Evolutionary conservation across 257 asterid species (phyloP), one percentile per base, ranked within the genome.

Genomic region (Nyctanthes arbortristis): DNA sequence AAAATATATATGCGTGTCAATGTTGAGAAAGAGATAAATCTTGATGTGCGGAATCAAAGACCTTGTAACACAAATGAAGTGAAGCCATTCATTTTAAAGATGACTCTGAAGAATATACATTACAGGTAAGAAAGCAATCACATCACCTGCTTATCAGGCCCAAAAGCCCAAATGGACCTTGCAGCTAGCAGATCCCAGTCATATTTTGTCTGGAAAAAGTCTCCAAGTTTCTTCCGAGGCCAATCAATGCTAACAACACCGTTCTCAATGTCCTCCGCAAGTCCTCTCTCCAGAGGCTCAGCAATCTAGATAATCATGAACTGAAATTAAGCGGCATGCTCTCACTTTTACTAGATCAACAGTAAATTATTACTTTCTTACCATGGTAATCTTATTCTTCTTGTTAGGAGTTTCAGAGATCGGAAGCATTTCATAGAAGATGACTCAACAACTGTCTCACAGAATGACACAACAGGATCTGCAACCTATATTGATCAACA

Each of bases 111-210:
- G n/a, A n/a, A n/a, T n/a, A n/a, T n/a, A n/a, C 39, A 13, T 59
- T 4, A 30, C 4, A 16, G 29, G 13, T 55, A 18, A 56, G n/a
- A 27, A 60, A 35, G 30, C 45, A 64, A 60, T 57, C 45, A 68
- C 45, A 70, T 63, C 64, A 91, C 99, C 96, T 91, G 97, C 83
- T 82, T 94, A 81, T 89, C 96, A 29, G 97, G 99, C 68, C 97
- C 99, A 82, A 94, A 94, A 68, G 99, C 97, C 99, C 99, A 94
- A 73, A 94, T 91, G 70, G 99, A 94, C 34, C 97, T 82, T 4
- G 99, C 97, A 68, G 99, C 97, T 67, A 94, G 96, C 80, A 94
- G 84, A 82, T 94, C 99, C 99, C 99, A 94, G 66, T 94, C 99
- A 75, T 94, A 94, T 71, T 84, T 91, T 16, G 94, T 80, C 80